Conservation (phyloP, 805 yeast species). For the Torulaspora maleeae region DNA sequence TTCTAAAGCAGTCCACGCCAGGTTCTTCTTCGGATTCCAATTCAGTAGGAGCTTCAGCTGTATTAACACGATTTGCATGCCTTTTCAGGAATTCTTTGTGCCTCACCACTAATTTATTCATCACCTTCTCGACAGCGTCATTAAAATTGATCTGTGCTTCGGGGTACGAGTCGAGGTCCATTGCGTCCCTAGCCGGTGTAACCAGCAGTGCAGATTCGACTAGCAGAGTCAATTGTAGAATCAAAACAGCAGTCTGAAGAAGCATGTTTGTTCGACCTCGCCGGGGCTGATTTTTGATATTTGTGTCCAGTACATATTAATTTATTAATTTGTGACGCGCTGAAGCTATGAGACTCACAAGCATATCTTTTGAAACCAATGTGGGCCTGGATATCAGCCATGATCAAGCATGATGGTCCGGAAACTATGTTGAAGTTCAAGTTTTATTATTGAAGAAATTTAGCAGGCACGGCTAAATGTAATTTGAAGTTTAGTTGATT, state of each 20-base stretch:
- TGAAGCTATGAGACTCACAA: neutral
- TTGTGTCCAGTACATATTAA: neutral
- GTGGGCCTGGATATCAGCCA: too few relatives aligned
- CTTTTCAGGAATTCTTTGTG: neutral
- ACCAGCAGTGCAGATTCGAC: neutral
- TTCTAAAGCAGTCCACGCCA: too few relatives aligned
- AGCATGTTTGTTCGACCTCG: neutral
- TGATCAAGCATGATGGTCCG: too few relatives aligned
- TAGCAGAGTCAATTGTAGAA: neutral
- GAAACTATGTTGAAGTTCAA: too few relatives aligned
- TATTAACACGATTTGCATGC: neutral
- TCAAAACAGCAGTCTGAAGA: neutral
- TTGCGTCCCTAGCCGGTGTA: neutral
- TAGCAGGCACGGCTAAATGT: too few relatives aligned
- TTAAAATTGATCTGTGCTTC: neutral
- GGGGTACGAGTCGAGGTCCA: neutral
- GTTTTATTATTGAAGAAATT: too few relatives aligned
- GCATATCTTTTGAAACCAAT: too few relatives aligned
- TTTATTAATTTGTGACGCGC: neutral
- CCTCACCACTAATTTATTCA: neutral
- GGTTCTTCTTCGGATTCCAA: neutral
- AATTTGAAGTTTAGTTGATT: too few relatives aligned
- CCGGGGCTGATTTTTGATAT: neutral
- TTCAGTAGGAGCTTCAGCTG: neutral
- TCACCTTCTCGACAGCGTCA: neutral